Base-by-base conservation (phyloP, 345 rosid species). In the Arabidopsis suecica region DNA sequence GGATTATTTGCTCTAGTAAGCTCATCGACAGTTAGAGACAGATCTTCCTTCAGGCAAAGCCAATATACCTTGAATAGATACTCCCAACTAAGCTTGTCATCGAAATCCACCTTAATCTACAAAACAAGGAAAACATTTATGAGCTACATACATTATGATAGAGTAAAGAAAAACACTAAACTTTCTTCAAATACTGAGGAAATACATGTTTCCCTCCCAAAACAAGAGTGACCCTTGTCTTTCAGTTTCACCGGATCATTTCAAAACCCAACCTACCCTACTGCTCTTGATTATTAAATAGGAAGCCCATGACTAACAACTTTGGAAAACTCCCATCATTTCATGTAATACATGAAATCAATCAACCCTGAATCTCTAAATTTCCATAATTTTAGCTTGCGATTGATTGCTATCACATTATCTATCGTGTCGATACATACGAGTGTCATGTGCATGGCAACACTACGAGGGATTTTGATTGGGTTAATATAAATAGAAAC, bases 61-160 rank as follows among this genome's bases (percentile, higher is more conserved):
- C 99, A 95, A 75, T 95, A 95, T 22, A 88, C 86, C 83, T 92
- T 95, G 82, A 95, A 95, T 59, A 95, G 91, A 89, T 90, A 95
- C 82, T 95, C 98, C 98, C 98, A 95, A 86, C 98, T 95, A 76
- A 80, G 84, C 80, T 84, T 83, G 78, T 95, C 99, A 79, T 95
- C 99, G 83, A 95, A 95, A 82, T 94, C 97, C 82, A 94, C 98
- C 81, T 88, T 86, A 80, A 89, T 93, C 98, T 94, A 86, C 42
- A n/a, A 62, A 68, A 66, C 38, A 41, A 61, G 38, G 25, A 69
- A 69, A 63, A 48, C 9, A 69, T 5, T 33, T 62, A 40, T 72
- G 50, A 50, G 66, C 34, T 7, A 23, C 37, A 33, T 45, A 47
- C 42, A 58, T 22, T 45, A 58, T 23, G 59, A 61, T 47, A 33